Percentiles rank a stretch among this genome's conserved stretches.
Conservation (phyloP, 208 protist species). For the Angomonas deanei region DNA sequence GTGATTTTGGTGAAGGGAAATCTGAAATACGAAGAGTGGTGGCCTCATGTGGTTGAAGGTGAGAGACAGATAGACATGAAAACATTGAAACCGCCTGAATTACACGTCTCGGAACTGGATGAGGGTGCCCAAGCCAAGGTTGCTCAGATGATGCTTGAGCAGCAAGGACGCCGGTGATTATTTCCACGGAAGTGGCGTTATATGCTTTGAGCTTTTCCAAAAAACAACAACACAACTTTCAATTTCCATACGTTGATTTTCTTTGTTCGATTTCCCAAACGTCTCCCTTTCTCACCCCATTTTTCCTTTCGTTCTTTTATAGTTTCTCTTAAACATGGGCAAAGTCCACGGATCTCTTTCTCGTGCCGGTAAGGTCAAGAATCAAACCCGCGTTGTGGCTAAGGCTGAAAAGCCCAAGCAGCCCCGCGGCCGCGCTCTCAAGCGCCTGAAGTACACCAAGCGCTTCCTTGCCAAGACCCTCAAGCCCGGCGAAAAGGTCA, state of each 20-base stretch:
- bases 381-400: slow-evolving; percentile 97
- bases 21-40: slow-evolving; percentile 85
- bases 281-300: not conserved
- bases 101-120: slow-evolving; percentile 70
- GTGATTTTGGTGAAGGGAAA: slow-evolving; percentile 78
- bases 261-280: not conserved
- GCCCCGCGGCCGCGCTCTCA: slow-evolving; percentile 94
- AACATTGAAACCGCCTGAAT: slow-evolving; percentile 71
- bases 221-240: too few species aligned
- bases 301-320: slow-evolving; percentile 9
- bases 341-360: slow-evolving; percentile 98
- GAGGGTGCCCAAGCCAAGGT: slow-evolving; percentile 79
- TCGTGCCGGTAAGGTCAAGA: slow-evolving; percentile 98
- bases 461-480: slow-evolving; percentile 93
- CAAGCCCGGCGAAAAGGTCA: slow-evolving; percentile 91
- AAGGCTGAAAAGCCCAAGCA: slow-evolving; percentile 95
- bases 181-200: not conserved
- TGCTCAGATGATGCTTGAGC: slow-evolving; percentile 91
- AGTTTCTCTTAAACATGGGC: slow-evolving; percentile 72
- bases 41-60: slow-evolving; percentile 60
- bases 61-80: slow-evolving; percentile 88
- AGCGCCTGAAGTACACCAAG: slow-evolving; percentile 97
- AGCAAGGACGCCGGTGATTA: slow-evolving; percentile 63
- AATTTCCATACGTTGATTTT: too few species aligned
- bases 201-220: too few species aligned